Base-by-base conservation (phyloP, 129 eudicot genomes). In the Centella asiatica region DNA sequence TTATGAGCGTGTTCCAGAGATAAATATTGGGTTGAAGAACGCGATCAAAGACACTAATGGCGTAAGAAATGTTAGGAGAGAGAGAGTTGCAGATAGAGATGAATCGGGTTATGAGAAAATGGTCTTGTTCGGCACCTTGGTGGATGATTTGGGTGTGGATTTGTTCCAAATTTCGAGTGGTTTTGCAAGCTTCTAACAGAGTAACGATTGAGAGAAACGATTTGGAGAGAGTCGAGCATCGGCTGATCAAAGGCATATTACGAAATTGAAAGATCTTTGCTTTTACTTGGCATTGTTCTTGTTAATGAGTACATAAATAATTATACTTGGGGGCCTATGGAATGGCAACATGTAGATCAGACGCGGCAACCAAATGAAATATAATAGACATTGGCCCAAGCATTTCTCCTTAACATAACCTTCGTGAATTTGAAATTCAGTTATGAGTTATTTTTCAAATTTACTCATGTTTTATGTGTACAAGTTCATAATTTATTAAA, bases 41-140 rank as follows among this genome's bases (percentile, higher is more conserved):
- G 10, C 74, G 72, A 60, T 77, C 36, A 47, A 84, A 88, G 10
- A 84, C 73, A 49, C 75, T 13, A n/a, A 69, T 48, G 2, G 79
- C 78, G 61, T 88, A 88, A 1, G 66, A 14, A 44, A 70, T 31
- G 52, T 62, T 59, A 25, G 79, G 44, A 32, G 46, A 22, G n/a
- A 61, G 4, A 2, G 75, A 44, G 62, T 48, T 65, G 50, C 74
- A 72, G 45, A 64, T 34, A 57, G 81, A 54, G 40, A 84, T 75
- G 75, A 87, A 78, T 2, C 66, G 70, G 45, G 82, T 57, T 7
- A 84, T 25, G 3, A 88, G 57, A 50, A 60, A 72, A 44, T 77
- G 88, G 68, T 88, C 83, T 56, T 88, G 94, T 65, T 81, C 84
- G 24, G 17, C 73, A 57, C 96, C 96, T 44, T 78, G 58, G 64